Conservation (phyloP, 768 basidiomycete species). For the Mycena chlorophos region DNA sequence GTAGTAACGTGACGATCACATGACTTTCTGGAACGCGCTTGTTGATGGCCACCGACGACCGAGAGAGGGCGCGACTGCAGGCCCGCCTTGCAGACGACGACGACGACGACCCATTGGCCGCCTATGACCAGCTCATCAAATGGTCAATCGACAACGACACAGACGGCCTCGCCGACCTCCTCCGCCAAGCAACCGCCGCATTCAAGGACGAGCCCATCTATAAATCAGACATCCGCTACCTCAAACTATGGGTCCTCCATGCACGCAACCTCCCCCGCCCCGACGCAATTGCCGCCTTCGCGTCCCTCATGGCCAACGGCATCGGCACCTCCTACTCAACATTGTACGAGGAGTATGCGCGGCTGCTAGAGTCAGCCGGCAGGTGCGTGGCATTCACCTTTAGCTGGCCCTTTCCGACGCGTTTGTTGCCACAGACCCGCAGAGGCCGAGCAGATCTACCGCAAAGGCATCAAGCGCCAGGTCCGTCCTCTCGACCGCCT, state of each 20-base stretch:
- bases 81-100: conserved; percentile 54
- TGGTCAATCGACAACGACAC: conserved; percentile 86
- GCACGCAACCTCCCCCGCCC: conserved; percentile 76
- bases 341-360: conserved; percentile 91
- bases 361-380: conserved; percentile 70
- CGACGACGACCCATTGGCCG: conserved; percentile 84
- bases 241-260: conserved; percentile 90
- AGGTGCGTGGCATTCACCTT: conserved; percentile 53
- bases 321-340: conserved; percentile 77
- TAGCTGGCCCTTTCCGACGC: not conserved
- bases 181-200: conserved; percentile 80
- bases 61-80: conserved; percentile 28
- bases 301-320: conserved; percentile 67
- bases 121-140: conserved; percentile 83
- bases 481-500: conserved; percentile 84
- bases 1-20: not conserved
- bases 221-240: conserved; percentile 84
- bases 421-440: conserved; percentile 48
- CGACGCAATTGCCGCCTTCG: conserved; percentile 68
- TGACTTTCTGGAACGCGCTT: not conserved
- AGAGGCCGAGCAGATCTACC: conserved; percentile 82
- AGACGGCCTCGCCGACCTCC: conserved; percentile 69
- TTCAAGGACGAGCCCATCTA: conserved; percentile 86
- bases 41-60: conserved; percentile 21
- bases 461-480: conserved; percentile 75